Base-by-base conservation (phyloP, 768 basidiomycete genomes). In the Tricholoma terreum region DNA sequence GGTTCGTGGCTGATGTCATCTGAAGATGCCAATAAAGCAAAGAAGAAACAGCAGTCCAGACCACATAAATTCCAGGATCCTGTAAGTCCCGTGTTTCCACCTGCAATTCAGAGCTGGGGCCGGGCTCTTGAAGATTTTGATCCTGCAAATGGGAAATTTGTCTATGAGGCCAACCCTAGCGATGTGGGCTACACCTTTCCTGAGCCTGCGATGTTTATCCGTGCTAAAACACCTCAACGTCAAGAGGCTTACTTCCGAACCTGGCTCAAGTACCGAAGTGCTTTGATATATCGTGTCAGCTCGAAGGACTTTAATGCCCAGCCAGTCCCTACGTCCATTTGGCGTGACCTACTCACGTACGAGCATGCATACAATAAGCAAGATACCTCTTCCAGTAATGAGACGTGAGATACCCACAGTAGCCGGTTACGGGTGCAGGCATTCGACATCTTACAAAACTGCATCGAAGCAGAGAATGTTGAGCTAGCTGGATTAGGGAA, bases 361-460 rank as follows among this genome's bases (percentile, higher is more conserved):
- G 9, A 42, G 21, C 12, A 42, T 19, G 17, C 40, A 19, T 19
- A 42, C 1, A 7, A 42, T n/a, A 42, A 21, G 40, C 9, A 46
- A 55, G 19, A 53, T 38, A 15, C 15, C 5, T 12, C 14, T 4
- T 15, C 36, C n/a, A n/a, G 15, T 38, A n/a, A 15, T n/a, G 15
- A 38, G 15, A 4, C 36, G n/a, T 15, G 15, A 15, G 36, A 12
- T 10, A 38, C 36, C n/a, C 15, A 10, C 4, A 38, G 24, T 27
- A n/a, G 46, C 52, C 30, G 36, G 35, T 24, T 6, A 15, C 52
- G 27, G 27, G 38, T 4, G 17, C 15, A 8, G 27, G 53, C 54
- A 22, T 27, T 14, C 8, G 56, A 61, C 33, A 40, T 58, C 42
- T 36, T 61, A 1, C 36, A 54, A 30, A 49, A 24, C 33, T 17